These are phyloP conservation scores for Atractiella rhizophila DNA, from an alignment of 768 basidiomycete species.

Conservation along the genomic window DNA sequence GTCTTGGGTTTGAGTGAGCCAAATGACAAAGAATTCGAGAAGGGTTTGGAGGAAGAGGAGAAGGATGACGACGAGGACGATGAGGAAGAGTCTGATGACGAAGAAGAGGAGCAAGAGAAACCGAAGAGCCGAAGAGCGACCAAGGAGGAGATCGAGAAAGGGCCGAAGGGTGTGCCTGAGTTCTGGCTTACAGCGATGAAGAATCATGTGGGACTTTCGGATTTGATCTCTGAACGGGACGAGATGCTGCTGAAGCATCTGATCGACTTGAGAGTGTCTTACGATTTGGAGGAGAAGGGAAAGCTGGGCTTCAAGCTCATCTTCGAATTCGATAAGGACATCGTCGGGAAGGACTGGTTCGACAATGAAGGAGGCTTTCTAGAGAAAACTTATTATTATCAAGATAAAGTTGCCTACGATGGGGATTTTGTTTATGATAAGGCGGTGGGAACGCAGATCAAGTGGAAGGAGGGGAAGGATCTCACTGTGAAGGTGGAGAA, in stretches of 20 bases:
- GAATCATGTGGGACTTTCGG: slow-evolving; percentile 63
- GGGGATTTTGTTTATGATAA: slow-evolving; percentile 94
- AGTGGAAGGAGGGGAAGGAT: slow-evolving; percentile 97
- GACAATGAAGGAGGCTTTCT: slow-evolving; percentile 53
- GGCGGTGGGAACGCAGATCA: slow-evolving; percentile 69
- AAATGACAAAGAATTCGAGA: slow-evolving; percentile 54
- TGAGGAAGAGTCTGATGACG: slow-evolving; percentile 18
- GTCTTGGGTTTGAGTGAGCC: slow-evolving; percentile 50
- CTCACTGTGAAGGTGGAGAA: slow-evolving; percentile 92
- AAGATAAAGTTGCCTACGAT: slow-evolving; percentile 32
- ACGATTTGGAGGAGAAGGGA: slow-evolving; percentile 35
- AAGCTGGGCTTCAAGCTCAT: slow-evolving; percentile 77
- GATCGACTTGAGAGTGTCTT: slow-evolving; percentile 51
- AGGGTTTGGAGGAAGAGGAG: slow-evolving; percentile 51
- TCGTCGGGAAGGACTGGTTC: slow-evolving; percentile 67
- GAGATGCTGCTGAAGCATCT: slow-evolving; percentile 60
- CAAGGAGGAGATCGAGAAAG: slow-evolving; percentile 18
- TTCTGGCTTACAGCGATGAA: slow-evolving; percentile 95
- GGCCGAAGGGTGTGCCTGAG: slow-evolving; percentile 44
- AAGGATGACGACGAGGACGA: slow-evolving; percentile 29
- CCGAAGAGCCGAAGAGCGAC: slow-evolving; percentile 17
- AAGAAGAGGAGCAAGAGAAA: slow-evolving; percentile 14
- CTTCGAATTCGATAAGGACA: slow-evolving; percentile 47
- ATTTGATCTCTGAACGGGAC: slow-evolving; percentile 82
- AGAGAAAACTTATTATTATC: slow-evolving; percentile 80